These are phyloP conservation scores for Hippophae tibetana DNA, from an alignment of 306 rosid species.

Conservation along the genomic window DNA sequence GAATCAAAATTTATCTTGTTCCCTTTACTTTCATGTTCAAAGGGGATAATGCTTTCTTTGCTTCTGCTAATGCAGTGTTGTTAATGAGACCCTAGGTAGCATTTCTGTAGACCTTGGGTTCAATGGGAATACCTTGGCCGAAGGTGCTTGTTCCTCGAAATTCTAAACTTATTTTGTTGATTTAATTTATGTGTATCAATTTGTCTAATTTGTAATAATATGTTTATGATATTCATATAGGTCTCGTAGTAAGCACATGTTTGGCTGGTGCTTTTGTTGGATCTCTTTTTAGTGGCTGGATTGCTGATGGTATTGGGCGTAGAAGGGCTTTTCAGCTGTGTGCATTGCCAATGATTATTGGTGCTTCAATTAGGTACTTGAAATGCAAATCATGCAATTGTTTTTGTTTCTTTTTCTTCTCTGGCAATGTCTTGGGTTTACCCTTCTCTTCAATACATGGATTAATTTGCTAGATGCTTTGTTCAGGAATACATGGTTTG, in stretches of 20 bases:
- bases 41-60: background rate
- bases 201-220: constrained; percentile 1
- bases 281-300: constrained; percentile 67
- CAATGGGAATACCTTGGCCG: constrained; percentile 68
- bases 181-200: constrained; percentile 10
- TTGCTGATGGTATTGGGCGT: constrained; percentile 75
- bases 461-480: too few species aligned
- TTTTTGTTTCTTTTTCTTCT: background rate
- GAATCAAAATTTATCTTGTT: constrained; percentile 5
- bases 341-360: constrained; percentile 80
- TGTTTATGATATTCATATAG: constrained; percentile 34
- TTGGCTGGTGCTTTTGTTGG: constrained; percentile 81
- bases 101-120: constrained; percentile 70
- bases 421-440: background rate
- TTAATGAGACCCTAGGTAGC: constrained; percentile 79
- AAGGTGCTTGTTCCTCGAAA: constrained; percentile 31
- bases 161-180: background rate
- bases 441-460: too few species aligned
- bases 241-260: constrained; percentile 88
- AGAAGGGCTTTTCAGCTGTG: constrained; percentile 80
- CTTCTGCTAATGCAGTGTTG: constrained; percentile 52
- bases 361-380: constrained; percentile 63
- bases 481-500: too few species aligned
- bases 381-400: background rate
- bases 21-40: background rate